phyloP scores from a whole-genome alignment of 208 protist genomes.

The Crithidia bombi region DNA sequence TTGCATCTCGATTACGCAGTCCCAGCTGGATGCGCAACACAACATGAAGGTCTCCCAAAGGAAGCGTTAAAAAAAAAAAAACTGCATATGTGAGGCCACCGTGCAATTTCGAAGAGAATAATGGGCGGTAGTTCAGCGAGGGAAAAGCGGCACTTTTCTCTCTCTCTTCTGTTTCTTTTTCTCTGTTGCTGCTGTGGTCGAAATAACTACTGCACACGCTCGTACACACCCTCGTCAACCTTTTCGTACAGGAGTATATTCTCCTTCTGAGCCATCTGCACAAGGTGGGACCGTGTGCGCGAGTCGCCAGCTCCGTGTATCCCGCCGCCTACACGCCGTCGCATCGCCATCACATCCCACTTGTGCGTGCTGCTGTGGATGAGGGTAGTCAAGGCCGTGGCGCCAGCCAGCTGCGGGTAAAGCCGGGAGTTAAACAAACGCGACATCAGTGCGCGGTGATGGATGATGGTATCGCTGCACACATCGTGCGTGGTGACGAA shows the following conservation, averaged over 20 bases:
- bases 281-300: slow-evolving; percentile 19
- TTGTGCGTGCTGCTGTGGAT: slow-evolving; percentile 36
- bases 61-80: too few relatives aligned
- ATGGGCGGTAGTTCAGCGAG: too few relatives aligned
- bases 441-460: slow-evolving; percentile 59
- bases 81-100: background rate
- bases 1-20: too few relatives aligned
- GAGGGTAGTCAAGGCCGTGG: slow-evolving; percentile 23
- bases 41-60: too few relatives aligned
- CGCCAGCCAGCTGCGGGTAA: slow-evolving; percentile 44
- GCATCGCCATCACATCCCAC: slow-evolving; percentile 74
- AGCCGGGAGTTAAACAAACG: slow-evolving; percentile 62
- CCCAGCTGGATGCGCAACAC: too few relatives aligned
- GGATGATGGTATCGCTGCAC: slow-evolving; percentile 44
- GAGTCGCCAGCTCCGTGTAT: background rate
- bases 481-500: slow-evolving; percentile 63
- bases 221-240: slow-evolving; percentile 54
- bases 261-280: slow-evolving; percentile 40
- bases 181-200: background rate
- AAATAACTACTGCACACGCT: slow-evolving; percentile 37
- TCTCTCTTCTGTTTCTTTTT: slow-evolving; percentile 11
- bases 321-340: slow-evolving; percentile 20
- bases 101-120: background rate
- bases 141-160: background rate
- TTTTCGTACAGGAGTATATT: slow-evolving; percentile 75